Evolutionary conservation across 768 basidiomycete species (phyloP).

Genomic region (Hortiboletus flavorubellus): DNA sequence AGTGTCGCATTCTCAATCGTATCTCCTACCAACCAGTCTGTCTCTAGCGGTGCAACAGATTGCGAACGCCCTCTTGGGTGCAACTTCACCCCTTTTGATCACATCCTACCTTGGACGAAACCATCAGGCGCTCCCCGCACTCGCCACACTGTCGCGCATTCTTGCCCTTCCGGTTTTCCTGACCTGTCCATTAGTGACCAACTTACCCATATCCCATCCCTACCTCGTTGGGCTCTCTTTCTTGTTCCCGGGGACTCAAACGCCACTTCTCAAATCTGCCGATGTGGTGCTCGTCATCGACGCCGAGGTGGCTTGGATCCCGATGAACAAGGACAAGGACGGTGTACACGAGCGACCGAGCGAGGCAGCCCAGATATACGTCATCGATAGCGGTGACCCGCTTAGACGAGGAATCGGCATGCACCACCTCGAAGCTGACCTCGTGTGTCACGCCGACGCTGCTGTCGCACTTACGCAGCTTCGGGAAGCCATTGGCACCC

Average conservation of each 20-base stretch:
- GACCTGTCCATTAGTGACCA: slow-evolving; percentile 48
- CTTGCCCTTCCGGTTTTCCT: slow-evolving; percentile 56
- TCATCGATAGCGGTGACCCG: slow-evolving; percentile 62
- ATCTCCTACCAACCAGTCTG: neutral
- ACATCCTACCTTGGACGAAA: slow-evolving; percentile 63
- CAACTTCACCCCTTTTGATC: slow-evolving; percentile 59
- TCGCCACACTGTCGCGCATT: slow-evolving; percentile 45
- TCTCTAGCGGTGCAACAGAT: slow-evolving; percentile 38
- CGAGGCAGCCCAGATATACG: slow-evolving; percentile 47
- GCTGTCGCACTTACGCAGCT: slow-evolving; percentile 51
- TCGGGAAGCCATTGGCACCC: slow-evolving; percentile 18
- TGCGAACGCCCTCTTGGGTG: slow-evolving; percentile 44
- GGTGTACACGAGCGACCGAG: slow-evolving; percentile 34
- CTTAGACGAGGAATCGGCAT: slow-evolving; percentile 48
- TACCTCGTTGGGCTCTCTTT: slow-evolving; percentile 52
- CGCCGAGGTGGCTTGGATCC: slow-evolving; percentile 64
- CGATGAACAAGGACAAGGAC: slow-evolving; percentile 38
- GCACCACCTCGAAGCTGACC: slow-evolving; percentile 51
- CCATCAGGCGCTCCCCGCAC: slow-evolving; percentile 40
- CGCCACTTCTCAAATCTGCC: slow-evolving; percentile 45
- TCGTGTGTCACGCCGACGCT: slow-evolving; percentile 57
- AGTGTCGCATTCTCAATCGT: slow-evolving; percentile 1
- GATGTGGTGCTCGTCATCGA: slow-evolving; percentile 69
- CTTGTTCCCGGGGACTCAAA: slow-evolving; percentile 43
- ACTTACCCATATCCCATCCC: slow-evolving; percentile 56